Percentiles rank a stretch among this genome's conserved stretches.
Conservation (phyloP, 2,329 filamentous ascomycete genomes). For the Cordyceps militaris region DNA sequence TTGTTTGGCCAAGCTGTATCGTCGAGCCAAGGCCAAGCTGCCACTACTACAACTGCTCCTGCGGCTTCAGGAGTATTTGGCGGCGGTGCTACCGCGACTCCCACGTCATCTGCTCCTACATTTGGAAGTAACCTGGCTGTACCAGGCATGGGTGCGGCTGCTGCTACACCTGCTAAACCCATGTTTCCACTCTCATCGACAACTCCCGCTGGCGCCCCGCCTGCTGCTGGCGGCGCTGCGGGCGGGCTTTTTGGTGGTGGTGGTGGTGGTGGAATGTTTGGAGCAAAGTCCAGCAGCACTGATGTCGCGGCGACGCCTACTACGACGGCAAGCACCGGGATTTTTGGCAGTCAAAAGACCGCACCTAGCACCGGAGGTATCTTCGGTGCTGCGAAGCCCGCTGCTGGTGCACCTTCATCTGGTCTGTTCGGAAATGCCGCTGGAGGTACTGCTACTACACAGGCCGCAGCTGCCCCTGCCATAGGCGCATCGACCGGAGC, state of each 20-base stretch:
- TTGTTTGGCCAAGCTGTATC: conserved; percentile 21
- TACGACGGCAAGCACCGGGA: conserved; percentile 10
- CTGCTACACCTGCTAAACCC: conserved; percentile 39
- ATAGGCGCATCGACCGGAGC: conserved; percentile 15
- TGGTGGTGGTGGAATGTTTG: conserved; percentile 10
- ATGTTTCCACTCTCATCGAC: conserved; percentile 43
- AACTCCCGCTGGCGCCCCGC: conserved; percentile 50
- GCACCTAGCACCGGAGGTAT: conserved; percentile 18
- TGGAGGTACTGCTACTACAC: conserved; percentile 22
- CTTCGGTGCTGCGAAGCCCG: conserved; percentile 22
- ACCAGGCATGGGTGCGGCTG: conserved; percentile 21
- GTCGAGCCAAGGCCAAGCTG: conserved; percentile 1
- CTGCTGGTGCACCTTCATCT: conserved; percentile 18
- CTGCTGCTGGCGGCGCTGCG: conserved; percentile 27
- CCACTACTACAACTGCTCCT: conserved; percentile 19
- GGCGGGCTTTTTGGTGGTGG: conserved; percentile 25
- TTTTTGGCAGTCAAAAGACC: conserved; percentile 16
- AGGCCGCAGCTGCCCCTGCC: conserved; percentile 18
- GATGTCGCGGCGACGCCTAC: conserved; percentile 13
- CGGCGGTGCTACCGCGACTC: conserved; percentile 16
- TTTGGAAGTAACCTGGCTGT: conserved; percentile 27
- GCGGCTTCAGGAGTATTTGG: conserved; percentile 26
- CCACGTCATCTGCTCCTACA: background rate
- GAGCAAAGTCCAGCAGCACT: conserved; percentile 17
- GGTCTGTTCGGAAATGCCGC: conserved; percentile 26